Conservation (phyloP, 768 basidiomycete species). For the Russula abietina region DNA sequence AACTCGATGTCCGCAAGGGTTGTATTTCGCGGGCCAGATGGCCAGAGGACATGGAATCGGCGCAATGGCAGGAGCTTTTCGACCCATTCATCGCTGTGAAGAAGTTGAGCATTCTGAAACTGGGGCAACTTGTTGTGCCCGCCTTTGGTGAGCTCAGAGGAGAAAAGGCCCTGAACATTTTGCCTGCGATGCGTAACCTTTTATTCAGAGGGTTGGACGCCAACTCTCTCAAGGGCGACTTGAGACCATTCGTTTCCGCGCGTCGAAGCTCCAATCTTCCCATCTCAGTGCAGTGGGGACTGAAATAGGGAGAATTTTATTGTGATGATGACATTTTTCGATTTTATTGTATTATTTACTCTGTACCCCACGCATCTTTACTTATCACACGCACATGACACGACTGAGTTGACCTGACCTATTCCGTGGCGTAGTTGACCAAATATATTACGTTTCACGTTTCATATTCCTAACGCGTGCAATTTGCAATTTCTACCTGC, state of each 20-base stretch:
- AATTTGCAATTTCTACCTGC: too few species aligned
- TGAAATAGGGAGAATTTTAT: neutral
- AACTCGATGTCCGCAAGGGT: neutral
- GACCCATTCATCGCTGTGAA: neutral
- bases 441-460: too few species aligned
- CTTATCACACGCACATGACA: too few species aligned
- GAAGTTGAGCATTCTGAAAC: neutral
- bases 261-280: neutral
- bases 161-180: neutral
- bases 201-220: neutral
- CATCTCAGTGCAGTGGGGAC: neutral
- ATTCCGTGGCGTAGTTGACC: too few species aligned
- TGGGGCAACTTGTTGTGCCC: neutral
- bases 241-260: neutral
- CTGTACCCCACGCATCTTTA: too few species aligned
- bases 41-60: neutral
- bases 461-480: too few species aligned
- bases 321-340: too few species aligned
- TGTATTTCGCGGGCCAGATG: neutral
- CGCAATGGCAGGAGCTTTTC: neutral
- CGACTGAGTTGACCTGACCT: too few species aligned
- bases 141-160: neutral
- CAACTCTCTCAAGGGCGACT: neutral
- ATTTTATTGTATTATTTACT: too few species aligned
- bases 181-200: conserved; percentile 1